These are phyloP conservation scores for Scenedesmus sp. DNA, from an alignment of 163 green algal genomes.

Conservation along the genomic window DNA sequence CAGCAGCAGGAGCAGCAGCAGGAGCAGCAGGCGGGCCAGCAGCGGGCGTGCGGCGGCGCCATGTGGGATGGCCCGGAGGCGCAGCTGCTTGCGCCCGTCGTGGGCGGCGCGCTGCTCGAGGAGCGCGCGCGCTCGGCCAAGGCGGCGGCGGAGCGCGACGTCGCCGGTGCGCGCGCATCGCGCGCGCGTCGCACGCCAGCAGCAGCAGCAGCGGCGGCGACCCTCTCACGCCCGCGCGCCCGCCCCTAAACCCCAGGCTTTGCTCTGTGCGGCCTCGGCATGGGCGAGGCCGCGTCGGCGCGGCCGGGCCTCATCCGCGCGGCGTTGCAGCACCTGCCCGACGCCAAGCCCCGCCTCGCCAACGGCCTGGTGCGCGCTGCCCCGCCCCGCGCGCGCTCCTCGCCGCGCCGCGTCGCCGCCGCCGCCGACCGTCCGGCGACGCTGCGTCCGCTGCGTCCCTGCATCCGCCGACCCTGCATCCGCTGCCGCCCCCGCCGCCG, in stretches of 20 bases:
- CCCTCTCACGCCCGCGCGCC: too few relatives aligned
- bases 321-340: slow-evolving; percentile 53
- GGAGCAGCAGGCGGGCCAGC: neutral
- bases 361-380: slow-evolving; percentile 51
- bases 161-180: slow-evolving; percentile 50
- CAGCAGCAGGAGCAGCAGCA: neutral
- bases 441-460: neutral
- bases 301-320: slow-evolving; percentile 52
- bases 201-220: neutral
- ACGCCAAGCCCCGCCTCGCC: slow-evolving; percentile 58
- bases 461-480: neutral
- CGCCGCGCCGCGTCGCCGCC: too few relatives aligned
- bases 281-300: slow-evolving; percentile 59
- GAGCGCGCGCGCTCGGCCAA: slow-evolving; percentile 58
- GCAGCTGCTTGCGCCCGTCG: slow-evolving; percentile 51
- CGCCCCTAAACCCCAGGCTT: too few relatives aligned
- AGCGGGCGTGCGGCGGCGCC: neutral
- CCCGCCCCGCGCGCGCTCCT: too few relatives aligned
- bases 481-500: neutral
- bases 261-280: slow-evolving; percentile 68
- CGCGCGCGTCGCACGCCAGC: neutral
- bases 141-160: slow-evolving; percentile 46
- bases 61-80: slow-evolving; percentile 11
- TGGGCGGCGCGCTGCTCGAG: slow-evolving; percentile 42
- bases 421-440: too few relatives aligned